Evolutionary conservation across 1,284 basidiomycete genomes (phyloP), one percentile per base, ranked within the genome.

Genomic region (Mycosarcoma maydis): DNA sequence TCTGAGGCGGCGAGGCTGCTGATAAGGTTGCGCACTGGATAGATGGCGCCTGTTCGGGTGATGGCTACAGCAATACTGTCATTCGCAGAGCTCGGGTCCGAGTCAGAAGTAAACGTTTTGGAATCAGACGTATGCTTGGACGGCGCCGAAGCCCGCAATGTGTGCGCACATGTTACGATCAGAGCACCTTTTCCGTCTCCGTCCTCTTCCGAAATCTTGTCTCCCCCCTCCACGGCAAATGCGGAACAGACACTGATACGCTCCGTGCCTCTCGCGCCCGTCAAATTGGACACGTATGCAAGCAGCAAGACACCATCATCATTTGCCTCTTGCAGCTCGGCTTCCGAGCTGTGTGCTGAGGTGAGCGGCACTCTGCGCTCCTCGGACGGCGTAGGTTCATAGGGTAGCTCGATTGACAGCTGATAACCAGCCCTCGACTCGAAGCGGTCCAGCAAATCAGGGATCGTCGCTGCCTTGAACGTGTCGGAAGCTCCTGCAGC

Each of bases 81-180:
- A 7, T 34, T 34, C 27, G 13, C 19, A 17, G 19, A 14, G 39
- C 20, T 23, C 23, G 32, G 5, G 3, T 36, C 44, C 4, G 24
- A 6, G 4, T 27, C 5, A 8, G 39, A 8, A 0, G 6, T 24
- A 19, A 32, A 19, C 10, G 37, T 14, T 49, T 40, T 74, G 39
- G 26, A 44, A 45, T 55, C 72, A 19, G 75, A 62, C 41, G 80
- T 75, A 10, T n/a, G 23, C 27, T 47, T 53, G 9, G 34, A 16
- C 16, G 57, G 67, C 19, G 61, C 51, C 83, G 81, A 32, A 83
- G 65, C 29, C 81, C 83, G 22, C 83, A 85, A 42, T 9, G 89
- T 89, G 76, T 90, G 90, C 5, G 87, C 87, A 69, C 89, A 90
- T 1, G 87, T 87, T 13, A 89, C 75, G 23, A 90, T 76, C 10